Conservation (phyloP, 2,329 filamentous ascomycete species). For the Trichoderma sp. region DNA sequence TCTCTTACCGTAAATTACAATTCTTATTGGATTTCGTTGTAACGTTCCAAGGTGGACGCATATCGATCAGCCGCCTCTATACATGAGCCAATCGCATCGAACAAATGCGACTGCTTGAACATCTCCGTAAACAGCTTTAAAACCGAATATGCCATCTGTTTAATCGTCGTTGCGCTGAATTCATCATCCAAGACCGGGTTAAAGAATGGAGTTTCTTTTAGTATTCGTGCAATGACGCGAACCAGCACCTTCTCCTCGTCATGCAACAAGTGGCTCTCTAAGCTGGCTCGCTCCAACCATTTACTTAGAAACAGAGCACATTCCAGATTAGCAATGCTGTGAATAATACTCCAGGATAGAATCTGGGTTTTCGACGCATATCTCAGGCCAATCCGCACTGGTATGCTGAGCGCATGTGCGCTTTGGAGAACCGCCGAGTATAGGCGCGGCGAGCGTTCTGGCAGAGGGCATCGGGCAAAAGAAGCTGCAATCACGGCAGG, state of each 20-base stretch:
- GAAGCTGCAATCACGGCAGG: not conserved
- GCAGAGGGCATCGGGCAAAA: not conserved
- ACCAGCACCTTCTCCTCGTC: constrained; percentile 2
- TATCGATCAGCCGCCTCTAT: constrained; percentile 6
- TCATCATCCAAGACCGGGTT: not conserved
- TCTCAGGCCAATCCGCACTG: constrained; percentile 3
- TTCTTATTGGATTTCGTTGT: not conserved
- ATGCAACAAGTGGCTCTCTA: not conserved
- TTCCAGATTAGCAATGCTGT: constrained; percentile 7
- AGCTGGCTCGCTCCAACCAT: not conserved
- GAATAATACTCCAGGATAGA: constrained; percentile 7
- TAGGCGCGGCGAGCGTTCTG: constrained; percentile 12
- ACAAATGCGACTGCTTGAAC: constrained; percentile 11
- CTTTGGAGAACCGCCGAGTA: constrained; percentile 12
- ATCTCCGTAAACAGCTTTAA: constrained; percentile 1
- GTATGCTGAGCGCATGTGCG: constrained; percentile 11
- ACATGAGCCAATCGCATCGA: constrained; percentile 6
- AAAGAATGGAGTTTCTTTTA: constrained; percentile 9
- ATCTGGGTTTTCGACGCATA: constrained; percentile 12
- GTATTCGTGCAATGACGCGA: not conserved
- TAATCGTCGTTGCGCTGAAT: not conserved
- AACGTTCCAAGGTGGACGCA: not conserved
- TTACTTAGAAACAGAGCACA: constrained; percentile 11
- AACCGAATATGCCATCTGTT: not conserved
- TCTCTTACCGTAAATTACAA: not conserved